Conservation (phyloP, 225 moss, liverwort and hornwort genomes). For the Ulota crispa region DNA sequence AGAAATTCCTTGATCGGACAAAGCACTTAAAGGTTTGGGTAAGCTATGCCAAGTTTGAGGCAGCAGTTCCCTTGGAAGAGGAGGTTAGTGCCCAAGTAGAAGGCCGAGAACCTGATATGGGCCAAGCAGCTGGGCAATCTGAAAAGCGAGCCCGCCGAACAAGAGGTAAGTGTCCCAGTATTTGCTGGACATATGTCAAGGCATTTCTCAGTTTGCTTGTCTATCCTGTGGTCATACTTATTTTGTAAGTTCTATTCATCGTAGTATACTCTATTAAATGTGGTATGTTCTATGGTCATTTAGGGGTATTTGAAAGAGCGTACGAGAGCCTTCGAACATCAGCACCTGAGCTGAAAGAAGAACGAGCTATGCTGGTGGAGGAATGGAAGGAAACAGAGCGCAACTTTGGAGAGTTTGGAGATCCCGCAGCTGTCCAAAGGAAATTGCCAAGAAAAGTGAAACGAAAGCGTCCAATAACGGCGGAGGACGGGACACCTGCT, state of each 20-base stretch:
- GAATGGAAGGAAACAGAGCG: slow-evolving; percentile 67
- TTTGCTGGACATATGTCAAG: neutral
- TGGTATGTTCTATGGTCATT: neutral
- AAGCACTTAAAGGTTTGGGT: slow-evolving; percentile 94
- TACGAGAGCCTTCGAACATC: slow-evolving; percentile 56
- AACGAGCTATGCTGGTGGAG: slow-evolving; percentile 65
- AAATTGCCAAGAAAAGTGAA: slow-evolving; percentile 67
- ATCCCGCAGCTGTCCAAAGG: slow-evolving; percentile 54
- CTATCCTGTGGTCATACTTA: too few species aligned
- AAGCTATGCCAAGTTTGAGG: slow-evolving; percentile 89
- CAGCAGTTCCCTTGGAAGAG: slow-evolving; percentile 63
- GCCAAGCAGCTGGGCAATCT: slow-evolving; percentile 42
- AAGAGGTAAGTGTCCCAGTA: slow-evolving; percentile 57
- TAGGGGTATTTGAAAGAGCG: slow-evolving; percentile 70
- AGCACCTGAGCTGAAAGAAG: slow-evolving; percentile 46
- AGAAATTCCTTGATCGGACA: slow-evolving; percentile 75
- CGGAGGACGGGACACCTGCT: slow-evolving; percentile 61
- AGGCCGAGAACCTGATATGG: slow-evolving; percentile 67
- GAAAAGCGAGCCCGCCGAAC: slow-evolving; percentile 52
- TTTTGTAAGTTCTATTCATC: neutral
- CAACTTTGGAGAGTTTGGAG: slow-evolving; percentile 56
- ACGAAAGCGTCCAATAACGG: slow-evolving; percentile 51
- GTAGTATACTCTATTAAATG: neutral
- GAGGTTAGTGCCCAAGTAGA: slow-evolving; percentile 58
- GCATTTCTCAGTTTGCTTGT: slow-evolving; percentile 1